These are phyloP conservation scores for Penicillium sp. DNA, from an alignment of 2,329 filamentous ascomycete genomes.

Conservation along the genomic window DNA sequence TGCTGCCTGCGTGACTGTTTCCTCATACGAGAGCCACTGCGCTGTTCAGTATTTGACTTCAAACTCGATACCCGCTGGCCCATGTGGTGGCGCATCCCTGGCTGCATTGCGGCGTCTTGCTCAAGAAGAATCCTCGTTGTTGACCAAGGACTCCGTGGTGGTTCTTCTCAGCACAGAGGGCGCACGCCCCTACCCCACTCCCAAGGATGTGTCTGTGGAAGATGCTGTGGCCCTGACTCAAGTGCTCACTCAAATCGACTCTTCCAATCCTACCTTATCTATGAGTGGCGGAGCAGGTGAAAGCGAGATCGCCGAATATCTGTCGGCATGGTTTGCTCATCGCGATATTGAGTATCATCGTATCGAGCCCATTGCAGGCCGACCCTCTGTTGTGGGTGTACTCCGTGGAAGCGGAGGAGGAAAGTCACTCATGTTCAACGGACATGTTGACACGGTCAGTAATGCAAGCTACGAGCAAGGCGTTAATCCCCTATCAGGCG, in stretches of 20 bases:
- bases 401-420: constrained; percentile 50
- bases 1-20: constrained; percentile 62
- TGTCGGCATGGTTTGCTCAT: constrained; percentile 54
- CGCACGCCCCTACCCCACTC: constrained; percentile 53
- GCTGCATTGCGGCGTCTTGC: constrained; percentile 56
- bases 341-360: constrained; percentile 54
- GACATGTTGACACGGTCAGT: constrained; percentile 57
- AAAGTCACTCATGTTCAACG: constrained; percentile 55
- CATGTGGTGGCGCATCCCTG: constrained; percentile 62
- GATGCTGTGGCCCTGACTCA: constrained; percentile 48
- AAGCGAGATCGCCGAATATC: constrained; percentile 48
- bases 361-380: constrained; percentile 48
- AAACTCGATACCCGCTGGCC: constrained; percentile 55
- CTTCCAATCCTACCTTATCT: constrained; percentile 49
- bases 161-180: constrained; percentile 70
- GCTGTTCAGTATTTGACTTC: constrained; percentile 57
- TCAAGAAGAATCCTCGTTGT: constrained; percentile 31
- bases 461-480: constrained; percentile 46
- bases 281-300: constrained; percentile 49
- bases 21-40: constrained; percentile 62
- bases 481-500: constrained; percentile 46
- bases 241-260: constrained; percentile 51
- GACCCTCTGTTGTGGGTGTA: constrained; percentile 55
- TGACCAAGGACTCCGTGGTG: constrained; percentile 55
- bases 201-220: constrained; percentile 44